phyloP scores from a whole-genome alignment of 2,329 filamentous ascomycete genomes.

The Ophiostoma australiae region DNA sequence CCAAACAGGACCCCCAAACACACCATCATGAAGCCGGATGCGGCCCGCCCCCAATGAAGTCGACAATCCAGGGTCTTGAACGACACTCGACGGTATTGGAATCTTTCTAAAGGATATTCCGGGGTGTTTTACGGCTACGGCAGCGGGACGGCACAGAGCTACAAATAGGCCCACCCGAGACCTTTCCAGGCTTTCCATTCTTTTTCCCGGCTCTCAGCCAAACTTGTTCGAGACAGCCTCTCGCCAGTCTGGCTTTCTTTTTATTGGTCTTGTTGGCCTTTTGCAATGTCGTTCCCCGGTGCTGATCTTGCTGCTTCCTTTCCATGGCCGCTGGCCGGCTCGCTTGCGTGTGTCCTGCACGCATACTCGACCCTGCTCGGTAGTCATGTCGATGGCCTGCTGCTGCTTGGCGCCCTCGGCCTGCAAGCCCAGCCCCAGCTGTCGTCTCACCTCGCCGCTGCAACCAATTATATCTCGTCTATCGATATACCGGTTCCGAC shows the following conservation, averaged over 20 bases:
- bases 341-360: not conserved
- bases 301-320: not conserved
- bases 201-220: not conserved
- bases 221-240: not conserved
- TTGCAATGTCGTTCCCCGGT: not conserved
- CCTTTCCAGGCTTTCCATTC: not conserved
- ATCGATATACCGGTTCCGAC: not conserved
- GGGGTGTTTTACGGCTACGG: not conserved
- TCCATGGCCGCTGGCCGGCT: not conserved
- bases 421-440: not conserved
- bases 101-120: not conserved
- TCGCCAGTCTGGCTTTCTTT: not conserved
- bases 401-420: constrained; percentile 4
- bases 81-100: not conserved
- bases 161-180: not conserved
- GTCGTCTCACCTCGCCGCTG: not conserved
- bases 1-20: not conserved
- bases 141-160: not conserved
- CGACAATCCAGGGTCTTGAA: not conserved
- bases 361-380: not conserved
- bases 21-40: constrained; percentile 8
- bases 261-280: not conserved
- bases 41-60: not conserved
- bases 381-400: not conserved
- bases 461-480: not conserved